These are phyloP conservation scores for Trichoderma pleuroti DNA, from an alignment of 2,329 filamentous ascomycete genomes.

Conservation along the genomic window DNA sequence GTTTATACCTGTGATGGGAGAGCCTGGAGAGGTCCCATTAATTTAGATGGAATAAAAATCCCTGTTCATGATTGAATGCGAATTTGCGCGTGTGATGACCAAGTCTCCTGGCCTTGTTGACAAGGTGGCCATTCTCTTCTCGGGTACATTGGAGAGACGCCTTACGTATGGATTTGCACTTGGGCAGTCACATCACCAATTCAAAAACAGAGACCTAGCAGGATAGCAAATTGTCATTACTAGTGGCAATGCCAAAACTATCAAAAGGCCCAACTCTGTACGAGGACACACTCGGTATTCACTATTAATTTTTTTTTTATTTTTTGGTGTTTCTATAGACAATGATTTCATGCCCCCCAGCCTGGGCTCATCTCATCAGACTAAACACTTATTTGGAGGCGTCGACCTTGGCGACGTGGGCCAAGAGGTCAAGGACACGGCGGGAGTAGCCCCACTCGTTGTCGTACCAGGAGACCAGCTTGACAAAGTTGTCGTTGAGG, in stretches of 20 bases:
- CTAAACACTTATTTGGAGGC: conserved; percentile 45
- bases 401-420: conserved; percentile 78
- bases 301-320: conserved; percentile 23
- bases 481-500: conserved; percentile 97
- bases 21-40: neutral
- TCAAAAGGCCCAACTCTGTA: neutral
- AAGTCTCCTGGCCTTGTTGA: neutral
- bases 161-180: neutral
- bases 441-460: conserved; percentile 99
- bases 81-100: neutral
- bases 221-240: conserved; percentile 13
- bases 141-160: neutral
- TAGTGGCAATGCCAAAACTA: conserved; percentile 6
- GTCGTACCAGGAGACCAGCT: conserved; percentile 98
- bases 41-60: conserved; percentile 1
- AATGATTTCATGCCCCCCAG: neutral
- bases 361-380: neutral
- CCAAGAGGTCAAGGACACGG: conserved; percentile 79
- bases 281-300: neutral
- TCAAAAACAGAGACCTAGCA: neutral
- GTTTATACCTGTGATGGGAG: neutral
- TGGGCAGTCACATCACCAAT: neutral
- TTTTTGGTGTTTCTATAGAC: conserved; percentile 22
- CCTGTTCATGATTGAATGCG: neutral
- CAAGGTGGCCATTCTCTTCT: neutral